Evolutionary conservation across 768 basidiomycete genomes (phyloP).

Genomic region (Kwoniella sp.): DNA sequence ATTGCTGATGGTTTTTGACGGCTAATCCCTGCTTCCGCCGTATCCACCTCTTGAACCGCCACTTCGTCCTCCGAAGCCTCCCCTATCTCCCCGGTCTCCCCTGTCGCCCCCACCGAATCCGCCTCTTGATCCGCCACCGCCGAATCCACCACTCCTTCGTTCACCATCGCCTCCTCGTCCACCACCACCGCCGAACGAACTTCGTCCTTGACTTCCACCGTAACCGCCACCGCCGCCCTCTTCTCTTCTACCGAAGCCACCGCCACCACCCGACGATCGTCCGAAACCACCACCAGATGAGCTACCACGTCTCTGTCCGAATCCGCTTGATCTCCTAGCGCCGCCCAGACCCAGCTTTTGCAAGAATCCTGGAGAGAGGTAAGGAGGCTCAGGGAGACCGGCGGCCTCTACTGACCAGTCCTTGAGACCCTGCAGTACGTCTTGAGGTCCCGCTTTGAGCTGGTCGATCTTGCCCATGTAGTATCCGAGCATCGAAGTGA

Average conservation of each 20-base stretch:
- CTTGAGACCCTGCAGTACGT: slow-evolving; percentile 65
- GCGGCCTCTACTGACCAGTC: slow-evolving; percentile 66
- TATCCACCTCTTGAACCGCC: neutral
- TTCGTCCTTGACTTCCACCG: neutral
- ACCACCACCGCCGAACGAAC: neutral
- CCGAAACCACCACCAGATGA: slow-evolving; percentile 16
- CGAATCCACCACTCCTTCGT: slow-evolving; percentile 9
- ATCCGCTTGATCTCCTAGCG: slow-evolving; percentile 31
- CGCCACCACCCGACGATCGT: slow-evolving; percentile 3
- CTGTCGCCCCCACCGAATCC: neutral
- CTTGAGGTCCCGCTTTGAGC: slow-evolving; percentile 60
- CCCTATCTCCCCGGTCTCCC: neutral
- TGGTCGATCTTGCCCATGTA: slow-evolving; percentile 64
- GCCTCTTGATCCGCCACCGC: slow-evolving; percentile 1
- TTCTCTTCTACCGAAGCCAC: slow-evolving; percentile 7
- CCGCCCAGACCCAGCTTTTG: slow-evolving; percentile 57
- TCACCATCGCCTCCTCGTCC: slow-evolving; percentile 10
- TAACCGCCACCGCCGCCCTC: slow-evolving; percentile 8
- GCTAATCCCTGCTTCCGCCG: neutral
- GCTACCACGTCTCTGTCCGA: slow-evolving; percentile 11
- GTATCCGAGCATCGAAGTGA: slow-evolving; percentile 72
- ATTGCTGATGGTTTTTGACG: neutral
- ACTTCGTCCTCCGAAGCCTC: neutral
- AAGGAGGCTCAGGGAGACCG: slow-evolving; percentile 63
- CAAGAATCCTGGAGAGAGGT: slow-evolving; percentile 62